These are phyloP conservation scores for Juncus inflexus DNA, from an alignment of 176 grass and related monocot genomes.

Conservation along the genomic window DNA sequence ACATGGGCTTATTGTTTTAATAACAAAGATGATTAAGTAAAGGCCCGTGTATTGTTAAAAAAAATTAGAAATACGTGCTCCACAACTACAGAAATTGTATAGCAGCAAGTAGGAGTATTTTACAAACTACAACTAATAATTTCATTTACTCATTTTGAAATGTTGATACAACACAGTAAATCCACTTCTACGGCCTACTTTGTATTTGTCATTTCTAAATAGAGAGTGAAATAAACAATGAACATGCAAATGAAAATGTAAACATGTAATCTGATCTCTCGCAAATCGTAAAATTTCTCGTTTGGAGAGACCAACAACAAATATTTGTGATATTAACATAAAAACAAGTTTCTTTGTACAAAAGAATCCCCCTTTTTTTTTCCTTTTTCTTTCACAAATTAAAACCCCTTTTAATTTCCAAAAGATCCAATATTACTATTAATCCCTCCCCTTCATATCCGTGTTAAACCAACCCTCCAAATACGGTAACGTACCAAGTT, in stretches of 20 bases:
- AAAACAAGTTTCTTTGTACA: slow-evolving; percentile 18
- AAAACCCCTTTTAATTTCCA: slow-evolving; percentile 17
- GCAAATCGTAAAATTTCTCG: slow-evolving; percentile 25
- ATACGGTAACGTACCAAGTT: not conserved
- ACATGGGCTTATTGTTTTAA: too few species aligned
- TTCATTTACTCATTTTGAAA: too few species aligned
- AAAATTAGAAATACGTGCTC: too few species aligned
- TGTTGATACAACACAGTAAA: too few species aligned
- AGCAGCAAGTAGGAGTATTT: too few species aligned
- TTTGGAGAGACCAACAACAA: slow-evolving; percentile 19
- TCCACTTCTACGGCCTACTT: too few species aligned
- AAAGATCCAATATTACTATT: not conserved
- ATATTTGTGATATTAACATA: not conserved
- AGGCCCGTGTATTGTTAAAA: too few species aligned
- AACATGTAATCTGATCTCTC: slow-evolving; percentile 9
- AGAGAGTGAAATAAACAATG: not conserved
- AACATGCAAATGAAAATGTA: slow-evolving; percentile 8
- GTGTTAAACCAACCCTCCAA: too few species aligned
- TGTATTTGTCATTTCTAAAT: too few species aligned
- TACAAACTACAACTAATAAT: too few species aligned
- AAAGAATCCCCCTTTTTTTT: slow-evolving; percentile 25
- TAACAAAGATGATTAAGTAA: too few species aligned
- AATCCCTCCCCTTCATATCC: not conserved
- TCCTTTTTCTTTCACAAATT: not conserved
- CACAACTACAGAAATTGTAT: too few species aligned